These are phyloP conservation scores for Neurospora sp. DNA, from an alignment of 2,329 filamentous ascomycete genomes.

Conservation along the genomic window DNA sequence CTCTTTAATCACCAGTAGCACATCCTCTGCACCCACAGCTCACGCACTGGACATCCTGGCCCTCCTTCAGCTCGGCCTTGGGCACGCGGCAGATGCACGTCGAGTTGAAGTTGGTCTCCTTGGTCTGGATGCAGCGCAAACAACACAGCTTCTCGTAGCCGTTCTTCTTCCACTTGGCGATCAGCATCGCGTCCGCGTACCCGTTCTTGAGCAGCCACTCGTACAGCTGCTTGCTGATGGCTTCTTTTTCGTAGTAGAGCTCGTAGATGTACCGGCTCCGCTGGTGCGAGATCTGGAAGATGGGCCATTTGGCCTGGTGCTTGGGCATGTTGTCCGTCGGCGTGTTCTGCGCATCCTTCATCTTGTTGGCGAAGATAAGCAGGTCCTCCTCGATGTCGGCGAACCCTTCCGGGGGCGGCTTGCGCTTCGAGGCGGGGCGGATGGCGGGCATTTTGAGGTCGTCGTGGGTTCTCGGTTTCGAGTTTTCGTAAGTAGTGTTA, in stretches of 20 bases:
- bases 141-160: conserved; percentile 99
- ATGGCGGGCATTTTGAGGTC: conserved; percentile 59
- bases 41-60: conserved; percentile 85
- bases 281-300: conserved; percentile 95
- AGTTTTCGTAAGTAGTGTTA: not conserved
- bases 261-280: conserved; percentile 91
- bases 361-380: conserved; percentile 78
- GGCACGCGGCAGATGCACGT: conserved; percentile 97
- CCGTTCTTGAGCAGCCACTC: conserved; percentile 95
- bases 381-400: conserved; percentile 81
- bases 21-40: conserved; percentile 92
- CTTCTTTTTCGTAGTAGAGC: conserved; percentile 95
- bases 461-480: not conserved
- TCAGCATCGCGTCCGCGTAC: conserved; percentile 89
- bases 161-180: conserved; percentile 99
- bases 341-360: conserved; percentile 91
- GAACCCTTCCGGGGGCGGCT: conserved; percentile 78
- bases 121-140: conserved; percentile 94
- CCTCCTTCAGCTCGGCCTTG: conserved; percentile 78
- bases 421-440: conserved; percentile 64
- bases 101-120: conserved; percentile 97
- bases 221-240: conserved; percentile 84
- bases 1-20: conserved; percentile 63
- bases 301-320: conserved; percentile 90
- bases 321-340: conserved; percentile 70